Conservation (phyloP, 129 eudicot genomes). For the Lonicera japonica region DNA sequence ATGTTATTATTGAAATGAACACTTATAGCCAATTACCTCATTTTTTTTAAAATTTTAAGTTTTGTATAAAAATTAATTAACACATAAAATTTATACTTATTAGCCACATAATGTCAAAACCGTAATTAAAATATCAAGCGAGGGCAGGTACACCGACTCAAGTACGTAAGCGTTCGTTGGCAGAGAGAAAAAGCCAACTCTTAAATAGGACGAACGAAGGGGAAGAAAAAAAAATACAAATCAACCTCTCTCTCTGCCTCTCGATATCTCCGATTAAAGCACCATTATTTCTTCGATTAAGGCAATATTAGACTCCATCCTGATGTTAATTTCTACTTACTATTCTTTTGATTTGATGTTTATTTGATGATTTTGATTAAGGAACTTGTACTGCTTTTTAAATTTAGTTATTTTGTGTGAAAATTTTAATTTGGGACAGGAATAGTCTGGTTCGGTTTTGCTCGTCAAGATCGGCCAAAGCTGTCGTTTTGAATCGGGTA, state of each 20-base stretch:
- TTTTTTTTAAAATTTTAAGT: no score
- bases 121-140: no score
- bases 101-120: no score
- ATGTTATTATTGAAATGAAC: no score
- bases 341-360: not conserved
- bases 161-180: not conserved
- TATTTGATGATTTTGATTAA: not conserved
- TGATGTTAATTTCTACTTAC: not conserved
- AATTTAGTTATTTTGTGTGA: not conserved
- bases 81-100: no score
- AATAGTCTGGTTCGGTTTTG: slow-evolving; percentile 8
- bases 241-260: not conserved
- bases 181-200: not conserved
- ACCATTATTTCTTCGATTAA: not conserved
- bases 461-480: slow-evolving; percentile 10
- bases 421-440: not conserved
- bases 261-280: not conserved
- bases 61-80: no score
- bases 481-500: slow-evolving; percentile 3
- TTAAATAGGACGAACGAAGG: no score
- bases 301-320: not conserved
- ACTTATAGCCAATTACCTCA: no score
- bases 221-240: no score
- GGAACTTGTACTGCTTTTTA: not conserved
- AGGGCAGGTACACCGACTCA: no score